These are phyloP conservation scores for Baeospora myosura DNA, from an alignment of 1,284 basidiomycete species.

Conservation along the genomic window DNA sequence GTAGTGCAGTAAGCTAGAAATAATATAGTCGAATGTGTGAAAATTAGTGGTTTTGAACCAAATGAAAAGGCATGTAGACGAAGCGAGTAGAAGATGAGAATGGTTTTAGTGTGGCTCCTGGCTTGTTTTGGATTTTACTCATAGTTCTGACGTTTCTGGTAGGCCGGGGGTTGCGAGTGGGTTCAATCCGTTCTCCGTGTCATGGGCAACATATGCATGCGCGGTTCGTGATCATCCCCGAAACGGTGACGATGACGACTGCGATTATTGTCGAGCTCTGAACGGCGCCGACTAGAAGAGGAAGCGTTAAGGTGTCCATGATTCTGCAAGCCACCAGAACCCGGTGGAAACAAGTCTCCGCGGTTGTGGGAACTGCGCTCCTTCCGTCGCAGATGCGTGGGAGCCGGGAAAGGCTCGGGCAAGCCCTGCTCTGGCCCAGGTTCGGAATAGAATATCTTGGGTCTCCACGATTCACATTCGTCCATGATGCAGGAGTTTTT, in stretches of 20 bases:
- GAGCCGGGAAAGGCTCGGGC: constrained; percentile 73
- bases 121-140: too few relatives aligned
- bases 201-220: too few relatives aligned
- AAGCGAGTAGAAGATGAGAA: too few relatives aligned
- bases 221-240: too few relatives aligned
- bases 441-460: constrained; percentile 76
- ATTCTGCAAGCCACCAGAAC: background rate
- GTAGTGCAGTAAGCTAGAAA: too few relatives aligned
- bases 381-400: constrained; percentile 69
- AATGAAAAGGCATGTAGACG: too few relatives aligned
- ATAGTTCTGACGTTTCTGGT: too few relatives aligned
- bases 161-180: too few relatives aligned
- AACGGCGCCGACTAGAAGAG: background rate
- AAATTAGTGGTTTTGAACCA: too few relatives aligned
- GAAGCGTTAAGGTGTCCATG: background rate
- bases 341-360: constrained; percentile 53
- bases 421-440: constrained; percentile 63
- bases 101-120: too few relatives aligned
- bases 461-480: constrained; percentile 71
- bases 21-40: too few relatives aligned
- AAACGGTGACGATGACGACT: background rate
- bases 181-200: too few relatives aligned
- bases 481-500: constrained; percentile 83
- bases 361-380: constrained; percentile 71
- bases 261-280: background rate